phyloP scores from a whole-genome alignment of 306 rosid species.

The Vigna unguiculata region DNA sequence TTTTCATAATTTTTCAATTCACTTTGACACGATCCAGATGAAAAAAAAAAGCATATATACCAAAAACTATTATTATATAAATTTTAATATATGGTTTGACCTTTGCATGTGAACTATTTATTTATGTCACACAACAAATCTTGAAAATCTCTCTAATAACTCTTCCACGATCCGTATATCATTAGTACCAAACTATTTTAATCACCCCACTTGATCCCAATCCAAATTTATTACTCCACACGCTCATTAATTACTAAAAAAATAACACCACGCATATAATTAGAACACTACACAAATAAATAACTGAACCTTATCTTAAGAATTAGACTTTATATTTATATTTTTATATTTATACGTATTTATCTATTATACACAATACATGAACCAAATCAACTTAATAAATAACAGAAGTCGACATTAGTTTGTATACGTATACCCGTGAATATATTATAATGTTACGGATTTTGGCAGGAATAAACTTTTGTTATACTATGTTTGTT shows the following conservation, averaged over 20 bases:
- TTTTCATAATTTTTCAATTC: not conserved
- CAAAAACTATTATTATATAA: not conserved
- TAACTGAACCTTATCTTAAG: constrained; percentile 24
- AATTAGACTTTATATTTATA: constrained; percentile 8
- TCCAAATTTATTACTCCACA: constrained; percentile 28
- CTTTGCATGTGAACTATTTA: constrained; percentile 32
- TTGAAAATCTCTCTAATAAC: constrained; percentile 37
- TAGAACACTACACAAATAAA: constrained; percentile 7
- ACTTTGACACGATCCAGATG: too few relatives aligned
- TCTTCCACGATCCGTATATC: constrained; percentile 37
- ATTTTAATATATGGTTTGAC: constrained; percentile 37
- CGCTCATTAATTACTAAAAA: constrained; percentile 1
- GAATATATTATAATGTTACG: not conserved
- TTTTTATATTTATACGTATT: not conserved
- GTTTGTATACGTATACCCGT: constrained; percentile 19
- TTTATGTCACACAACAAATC: constrained; percentile 34
- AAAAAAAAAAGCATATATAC: not conserved
- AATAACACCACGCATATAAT: constrained; percentile 28
- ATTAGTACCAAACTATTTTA: constrained; percentile 19
- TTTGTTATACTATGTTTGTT: not conserved
- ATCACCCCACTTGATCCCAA: constrained; percentile 27
- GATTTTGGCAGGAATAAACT: constrained; percentile 6
- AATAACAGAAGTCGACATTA: constrained; percentile 35
- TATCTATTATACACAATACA: not conserved
- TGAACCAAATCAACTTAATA: constrained; percentile 16